Percentiles rank a stretch among this genome's conserved stretches.
phyloP scores from a whole-genome alignment of 2,329 filamentous ascomycete genomes.

The Gliomastix tumulicola region DNA sequence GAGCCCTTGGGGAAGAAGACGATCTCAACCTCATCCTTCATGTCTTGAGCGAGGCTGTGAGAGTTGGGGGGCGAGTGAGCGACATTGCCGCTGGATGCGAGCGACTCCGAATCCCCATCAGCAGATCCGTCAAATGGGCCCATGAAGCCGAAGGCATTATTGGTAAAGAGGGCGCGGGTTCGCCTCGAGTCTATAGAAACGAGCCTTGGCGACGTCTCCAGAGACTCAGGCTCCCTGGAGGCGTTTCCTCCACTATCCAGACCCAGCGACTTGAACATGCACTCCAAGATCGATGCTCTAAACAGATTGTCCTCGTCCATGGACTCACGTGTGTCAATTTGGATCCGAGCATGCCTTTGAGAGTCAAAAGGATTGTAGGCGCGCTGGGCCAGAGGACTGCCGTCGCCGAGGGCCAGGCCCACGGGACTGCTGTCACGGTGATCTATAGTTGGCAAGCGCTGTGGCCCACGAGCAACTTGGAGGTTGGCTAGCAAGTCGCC shows the following conservation, averaged over 20 bases:
- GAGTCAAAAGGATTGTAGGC: conserved; percentile 51
- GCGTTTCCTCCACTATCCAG: conserved; percentile 62
- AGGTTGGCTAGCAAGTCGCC: conserved; percentile 78
- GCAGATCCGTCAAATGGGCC: conserved; percentile 67
- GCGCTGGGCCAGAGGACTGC: conserved; percentile 38
- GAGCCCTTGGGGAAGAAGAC: conserved; percentile 95
- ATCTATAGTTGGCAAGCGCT: conserved; percentile 27
- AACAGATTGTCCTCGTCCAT: conserved; percentile 86
- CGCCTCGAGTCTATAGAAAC: conserved; percentile 77
- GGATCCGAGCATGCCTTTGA: conserved; percentile 39
- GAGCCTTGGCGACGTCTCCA: conserved; percentile 77
- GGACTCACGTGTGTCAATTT: conserved; percentile 67
- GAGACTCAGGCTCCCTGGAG: conserved; percentile 63
- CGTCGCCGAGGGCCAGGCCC: conserved; percentile 3
- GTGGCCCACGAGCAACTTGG: conserved; percentile 57
- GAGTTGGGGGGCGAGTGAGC: conserved; percentile 56
- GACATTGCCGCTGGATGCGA: conserved; percentile 63
- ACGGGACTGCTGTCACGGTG: conserved; percentile 6
- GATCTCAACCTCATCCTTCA: conserved; percentile 90
- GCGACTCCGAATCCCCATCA: conserved; percentile 82
- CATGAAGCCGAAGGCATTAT: conserved; percentile 83
- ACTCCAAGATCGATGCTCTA: conserved; percentile 83
- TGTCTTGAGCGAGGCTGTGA: conserved; percentile 64
- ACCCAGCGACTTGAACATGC: conserved; percentile 91
- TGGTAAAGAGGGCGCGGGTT: conserved; percentile 65